These are phyloP conservation scores for Suillus subaureus DNA, from an alignment of 768 basidiomycete species.

Conservation along the genomic window DNA sequence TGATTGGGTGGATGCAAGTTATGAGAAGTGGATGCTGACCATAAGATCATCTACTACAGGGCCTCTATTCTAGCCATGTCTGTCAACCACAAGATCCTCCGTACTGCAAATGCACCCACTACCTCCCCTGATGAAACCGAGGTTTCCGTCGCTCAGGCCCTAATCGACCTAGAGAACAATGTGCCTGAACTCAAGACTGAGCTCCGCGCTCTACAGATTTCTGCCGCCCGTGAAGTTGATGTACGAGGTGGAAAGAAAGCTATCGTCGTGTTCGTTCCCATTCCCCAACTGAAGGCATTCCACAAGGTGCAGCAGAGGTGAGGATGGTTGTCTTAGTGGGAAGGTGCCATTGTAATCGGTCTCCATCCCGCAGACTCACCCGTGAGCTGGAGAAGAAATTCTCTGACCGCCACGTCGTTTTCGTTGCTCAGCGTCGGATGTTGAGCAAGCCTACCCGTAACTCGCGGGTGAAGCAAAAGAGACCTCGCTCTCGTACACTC, in stretches of 20 bases:
- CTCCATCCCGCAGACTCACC: slow-evolving; percentile 68
- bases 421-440: slow-evolving; percentile 98
- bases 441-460: slow-evolving; percentile 95
- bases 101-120: slow-evolving; percentile 93
- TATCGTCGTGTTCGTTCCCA: slow-evolving; percentile 96
- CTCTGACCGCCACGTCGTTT: slow-evolving; percentile 98
- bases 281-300: slow-evolving; percentile 97
- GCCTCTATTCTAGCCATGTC: slow-evolving; percentile 54
- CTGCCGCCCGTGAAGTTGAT: slow-evolving; percentile 97
- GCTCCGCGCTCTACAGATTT: slow-evolving; percentile 94
- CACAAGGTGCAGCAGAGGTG: slow-evolving; percentile 97
- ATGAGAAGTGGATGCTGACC: slow-evolving; percentile 47
- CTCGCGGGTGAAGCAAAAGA: slow-evolving; percentile 92
- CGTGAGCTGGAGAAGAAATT: slow-evolving; percentile 99
- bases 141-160: slow-evolving; percentile 88
- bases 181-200: slow-evolving; percentile 98
- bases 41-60: slow-evolving; percentile 18
- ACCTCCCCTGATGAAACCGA: slow-evolving; percentile 91
- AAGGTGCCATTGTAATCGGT: slow-evolving; percentile 13
- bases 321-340: neutral
- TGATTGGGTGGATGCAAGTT: slow-evolving; percentile 59
- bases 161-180: slow-evolving; percentile 97
- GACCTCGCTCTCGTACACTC: slow-evolving; percentile 95
- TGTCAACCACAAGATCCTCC: slow-evolving; percentile 84
- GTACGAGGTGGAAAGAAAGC: slow-evolving; percentile 99